phyloP scores from a whole-genome alignment of 1,284 basidiomycete species.

The Singerocomus rubriflavus region DNA sequence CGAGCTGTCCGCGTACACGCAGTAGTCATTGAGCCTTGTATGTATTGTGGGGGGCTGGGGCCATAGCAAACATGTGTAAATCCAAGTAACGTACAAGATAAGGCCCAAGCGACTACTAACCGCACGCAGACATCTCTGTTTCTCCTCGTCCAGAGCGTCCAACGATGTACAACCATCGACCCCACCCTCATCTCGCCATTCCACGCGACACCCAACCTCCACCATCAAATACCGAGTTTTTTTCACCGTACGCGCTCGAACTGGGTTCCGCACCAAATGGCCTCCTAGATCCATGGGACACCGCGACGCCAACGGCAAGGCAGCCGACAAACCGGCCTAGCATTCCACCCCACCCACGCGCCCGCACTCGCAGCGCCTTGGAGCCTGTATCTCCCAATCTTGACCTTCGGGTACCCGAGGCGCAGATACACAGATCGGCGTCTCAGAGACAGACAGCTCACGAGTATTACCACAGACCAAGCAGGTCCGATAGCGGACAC shows the following conservation, averaged over 20 bases:
- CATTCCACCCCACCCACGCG: slow-evolving; percentile 13
- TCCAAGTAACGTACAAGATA: slow-evolving; percentile 20
- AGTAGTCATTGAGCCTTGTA: slow-evolving; percentile 10
- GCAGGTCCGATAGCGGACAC: slow-evolving; percentile 29
- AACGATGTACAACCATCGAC: slow-evolving; percentile 30
- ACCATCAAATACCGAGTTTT: slow-evolving; percentile 23
- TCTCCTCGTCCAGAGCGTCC: not conserved
- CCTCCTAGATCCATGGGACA: slow-evolving; percentile 22
- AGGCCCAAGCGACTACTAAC: not conserved
- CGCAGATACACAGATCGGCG: slow-evolving; percentile 48
- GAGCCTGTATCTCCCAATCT: slow-evolving; percentile 31
- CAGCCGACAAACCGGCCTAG: slow-evolving; percentile 11
- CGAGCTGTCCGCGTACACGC: slow-evolving; percentile 49
- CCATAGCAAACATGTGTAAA: slow-evolving; percentile 22
- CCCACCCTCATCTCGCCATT: slow-evolving; percentile 42
- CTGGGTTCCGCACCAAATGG: slow-evolving; percentile 15
- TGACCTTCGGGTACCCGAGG: slow-evolving; percentile 44
- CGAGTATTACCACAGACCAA: slow-evolving; percentile 45
- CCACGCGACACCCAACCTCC: slow-evolving; percentile 37
- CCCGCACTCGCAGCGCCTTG: slow-evolving; percentile 42
- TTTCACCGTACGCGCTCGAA: slow-evolving; percentile 27
- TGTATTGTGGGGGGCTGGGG: too few relatives aligned
- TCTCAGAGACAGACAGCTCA: slow-evolving; percentile 40
- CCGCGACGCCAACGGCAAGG: slow-evolving; percentile 25
- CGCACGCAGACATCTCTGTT: not conserved